Evolutionary conservation across 2,329 filamentous ascomycete species (phyloP), one percentile per base, ranked within the genome.

Genomic region (Aspergillus hortae): DNA sequence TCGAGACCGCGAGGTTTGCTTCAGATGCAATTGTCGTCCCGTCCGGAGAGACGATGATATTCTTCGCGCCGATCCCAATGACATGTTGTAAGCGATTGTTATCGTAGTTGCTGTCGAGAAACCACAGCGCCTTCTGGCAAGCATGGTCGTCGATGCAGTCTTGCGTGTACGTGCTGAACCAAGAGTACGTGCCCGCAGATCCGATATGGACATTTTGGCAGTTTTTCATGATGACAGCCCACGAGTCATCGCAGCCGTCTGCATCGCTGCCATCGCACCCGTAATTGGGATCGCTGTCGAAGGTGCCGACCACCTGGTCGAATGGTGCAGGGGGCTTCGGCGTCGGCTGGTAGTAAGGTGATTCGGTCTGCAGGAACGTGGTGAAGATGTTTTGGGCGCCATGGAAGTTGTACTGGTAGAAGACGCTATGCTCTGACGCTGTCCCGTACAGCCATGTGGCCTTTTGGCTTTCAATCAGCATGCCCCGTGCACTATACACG

Each of bases 351-450:
- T 82, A 88, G 70, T 90, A 90, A 0, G 86, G 81, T 4, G 86
- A 85, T 67, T 89, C 86, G 46, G 85, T 85, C 65, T 90, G 86
- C 44, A 85, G 80, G 60, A 84, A 78, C 15, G 83, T 84, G 27
- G 61, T 46, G 11, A 49, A 33, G 6, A 65, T 42, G 46, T 88
- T 79, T 43, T 77, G 74, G 4, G 86, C 84, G 46, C 77, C 74
- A 58, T 75, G 71, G 47, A 89, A 73, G 60, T 88, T 82, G 43
- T 89, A 89, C 66, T 89, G 84, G 76, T 89, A 90, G n/a, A 87
- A 70, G 1, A 80, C 76, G 45, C 79, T 79, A 67, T 89, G 87
- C 70, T 90, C 87, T 0, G 81, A 80, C 0, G 82, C 77, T 0
- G 84, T 85, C 7, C 84, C 86, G 45, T 80, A 83, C 19, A 88